Base-by-base conservation (phyloP, 225 moss, liverwort and hornwort species). In the Physcomitrium patens region DNA sequence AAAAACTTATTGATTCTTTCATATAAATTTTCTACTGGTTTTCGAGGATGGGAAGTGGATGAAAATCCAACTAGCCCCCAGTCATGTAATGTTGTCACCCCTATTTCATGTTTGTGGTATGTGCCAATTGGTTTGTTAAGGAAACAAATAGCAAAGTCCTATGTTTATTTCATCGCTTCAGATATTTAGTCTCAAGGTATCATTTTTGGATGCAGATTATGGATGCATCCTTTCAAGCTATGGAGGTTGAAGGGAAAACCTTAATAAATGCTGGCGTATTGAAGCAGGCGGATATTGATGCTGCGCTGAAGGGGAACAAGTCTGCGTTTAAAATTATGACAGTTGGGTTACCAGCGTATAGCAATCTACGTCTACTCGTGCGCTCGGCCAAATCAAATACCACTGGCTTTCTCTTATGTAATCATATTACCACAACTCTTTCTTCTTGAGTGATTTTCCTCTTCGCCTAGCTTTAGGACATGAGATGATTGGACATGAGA, bases 381-480 rank as follows among this genome's bases (percentile, higher is more conserved):
- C 12, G 24, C 45, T 72, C 93, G 46, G 90, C 86, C 24, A 83
- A 89, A 85, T 46, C 85, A 55, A 86, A 84, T 45, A 61, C 81
- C 47, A 7, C 75, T 53, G 95, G 95, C 67, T 0, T 96, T 22
- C 26, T 93, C 58, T 70, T 96, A 58, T 45, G 95, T 96, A 72
- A 78, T 87, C 75, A 62, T 49, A 50, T 47, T 47, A 43, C 50
- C 23, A 18, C 56, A 76, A 69, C 13, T 65, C 12, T 26, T 26
- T 51, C 28, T 17, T 59, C 26, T 65, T 18, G 48, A 69, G 54
- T 12, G 56, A 60, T 20, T 61, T 59, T 44, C 58, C 16, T 23
- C 47, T 79, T 72, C 48, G 47, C 31, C 41, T 68, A 49, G 55
- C 69, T 50, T 43, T 13, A 37, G 15, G 58, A 53, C 12, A 56